These are phyloP conservation scores for Hirsutella minnesotensis DNA, from an alignment of 2,329 filamentous ascomycete genomes.

Conservation along the genomic window DNA sequence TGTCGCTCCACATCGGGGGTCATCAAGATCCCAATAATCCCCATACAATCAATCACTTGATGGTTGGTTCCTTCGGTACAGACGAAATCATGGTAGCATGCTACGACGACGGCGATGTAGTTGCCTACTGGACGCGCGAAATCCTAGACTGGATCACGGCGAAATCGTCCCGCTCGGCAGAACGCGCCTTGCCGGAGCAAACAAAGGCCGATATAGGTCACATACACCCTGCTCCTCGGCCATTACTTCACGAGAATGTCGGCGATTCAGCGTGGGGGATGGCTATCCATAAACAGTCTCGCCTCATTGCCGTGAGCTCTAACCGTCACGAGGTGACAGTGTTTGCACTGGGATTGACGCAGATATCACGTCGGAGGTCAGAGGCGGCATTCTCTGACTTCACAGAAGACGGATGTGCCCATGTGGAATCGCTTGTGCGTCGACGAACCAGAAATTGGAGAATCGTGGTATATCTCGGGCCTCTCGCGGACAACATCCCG, in stretches of 20 bases:
- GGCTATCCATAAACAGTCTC: conserved; percentile 67
- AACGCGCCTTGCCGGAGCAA: conserved; percentile 3
- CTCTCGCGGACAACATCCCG: conserved; percentile 34
- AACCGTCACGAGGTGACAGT: conserved; percentile 51
- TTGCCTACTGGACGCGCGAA: conserved; percentile 53
- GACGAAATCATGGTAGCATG: conserved; percentile 57
- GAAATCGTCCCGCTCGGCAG: conserved; percentile 2
- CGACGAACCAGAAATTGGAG: conserved; percentile 35
- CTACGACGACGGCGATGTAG: conserved; percentile 66
- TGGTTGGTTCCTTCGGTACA: conserved; percentile 55
- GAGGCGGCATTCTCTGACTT: conserved; percentile 4
- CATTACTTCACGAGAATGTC: conserved; percentile 68
- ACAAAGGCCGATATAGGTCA: neutral
- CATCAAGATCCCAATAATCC: conserved; percentile 37
- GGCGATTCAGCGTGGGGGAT: conserved; percentile 77
- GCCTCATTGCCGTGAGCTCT: conserved; percentile 74
- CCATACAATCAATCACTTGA: conserved; percentile 58
- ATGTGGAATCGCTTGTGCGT: conserved; percentile 21
- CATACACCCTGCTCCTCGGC: conserved; percentile 15
- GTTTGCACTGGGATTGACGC: conserved; percentile 34
- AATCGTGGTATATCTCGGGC: conserved; percentile 31
- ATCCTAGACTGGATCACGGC: conserved; percentile 32
- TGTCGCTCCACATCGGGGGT: conserved; percentile 31
- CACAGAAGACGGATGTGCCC: conserved; percentile 3
- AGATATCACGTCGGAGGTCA: conserved; percentile 1